Base-by-base conservation (phyloP, 2,329 filamentous ascomycete species). In the Fusarium tjaetaba region DNA sequence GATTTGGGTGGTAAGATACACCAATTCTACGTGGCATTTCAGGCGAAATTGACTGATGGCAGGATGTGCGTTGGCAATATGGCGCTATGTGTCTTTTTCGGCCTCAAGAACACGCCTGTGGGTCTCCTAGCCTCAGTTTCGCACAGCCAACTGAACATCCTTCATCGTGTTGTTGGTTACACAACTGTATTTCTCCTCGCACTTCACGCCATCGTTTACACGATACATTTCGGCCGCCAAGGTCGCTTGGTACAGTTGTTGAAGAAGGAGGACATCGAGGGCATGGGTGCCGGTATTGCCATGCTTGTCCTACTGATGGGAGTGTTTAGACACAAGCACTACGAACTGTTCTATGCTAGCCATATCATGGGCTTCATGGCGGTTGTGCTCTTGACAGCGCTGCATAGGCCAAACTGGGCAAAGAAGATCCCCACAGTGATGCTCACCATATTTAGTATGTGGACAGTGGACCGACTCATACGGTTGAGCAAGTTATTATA, bases 31-130 rank as follows among this genome's bases (percentile, higher is more conserved):
- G 41, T 4, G 7, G 2, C 1, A 1, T 15, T 36, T 26, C 1
- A 10, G 5, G 8, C 7, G 3, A 15, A 11, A 11, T 48, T 77
- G 20, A 77, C 56, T 26, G 13, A 22, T 15, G 3, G 11, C 34
- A 88, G 87, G 87, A 81, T 88, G 76, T 79, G 83, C 2, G 76
- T 84, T 18, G 81, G 77, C 38, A 88, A 88, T 61, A 78, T 77
- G 62, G 63, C 63, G 4, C 72, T 87, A 39, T 81, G 81, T 15
- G 78, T 86, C 10, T 81, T 85, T 26, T 83, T 87, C 6, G 86
- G 87, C 32, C 79, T 88, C 16, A 83, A 85, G 62, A 87, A 88
- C 62, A 87, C 85, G 0, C 86, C 86, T 0, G 74, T 88, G 11
- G 82, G 82, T 84, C 26, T 20, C 5, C 11, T 73, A 1, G 53